phyloP scores from a whole-genome alignment of 306 rosid species.

The Castanea crenata region DNA sequence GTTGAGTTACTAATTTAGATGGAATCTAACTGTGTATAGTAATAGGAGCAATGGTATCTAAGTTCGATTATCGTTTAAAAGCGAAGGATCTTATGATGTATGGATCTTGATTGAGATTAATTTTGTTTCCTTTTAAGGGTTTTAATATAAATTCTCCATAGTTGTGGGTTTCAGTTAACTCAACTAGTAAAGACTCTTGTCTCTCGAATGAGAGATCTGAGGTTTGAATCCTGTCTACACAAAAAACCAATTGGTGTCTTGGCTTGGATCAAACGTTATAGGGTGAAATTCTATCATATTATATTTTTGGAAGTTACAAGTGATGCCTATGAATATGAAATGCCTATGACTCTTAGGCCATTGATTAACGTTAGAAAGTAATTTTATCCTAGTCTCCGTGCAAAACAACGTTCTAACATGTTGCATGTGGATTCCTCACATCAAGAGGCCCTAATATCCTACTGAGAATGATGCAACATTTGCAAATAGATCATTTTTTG shows the following conservation, averaged over 20 bases:
- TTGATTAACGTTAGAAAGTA: background rate
- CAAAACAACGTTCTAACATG: background rate
- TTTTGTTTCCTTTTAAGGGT: background rate
- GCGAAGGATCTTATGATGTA: too few relatives aligned
- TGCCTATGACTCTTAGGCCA: background rate
- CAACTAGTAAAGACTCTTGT: too few relatives aligned
- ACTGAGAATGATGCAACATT: background rate
- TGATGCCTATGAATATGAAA: background rate
- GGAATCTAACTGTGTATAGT: background rate
- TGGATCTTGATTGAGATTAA: background rate
- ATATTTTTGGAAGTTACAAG: background rate
- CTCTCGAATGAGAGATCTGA: too few relatives aligned
- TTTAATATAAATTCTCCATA: background rate
- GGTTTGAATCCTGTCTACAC: too few relatives aligned
- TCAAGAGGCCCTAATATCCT: background rate
- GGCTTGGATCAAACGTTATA: too few relatives aligned
- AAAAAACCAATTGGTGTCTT: too few relatives aligned
- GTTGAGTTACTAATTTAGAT: too few relatives aligned
- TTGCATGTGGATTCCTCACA: background rate
- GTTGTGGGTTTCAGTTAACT: rapidly evolving
- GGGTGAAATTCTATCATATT: too few relatives aligned
- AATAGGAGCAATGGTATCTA: background rate
- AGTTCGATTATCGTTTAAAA: too few relatives aligned
- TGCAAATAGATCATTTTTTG: background rate
- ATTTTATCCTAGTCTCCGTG: background rate